A percentile compares a stretch with the other conserved stretches of the same genome.
Conservation (phyloP, 2,329 filamentous ascomycete genomes). For the Stemphylium vesicarium region DNA sequence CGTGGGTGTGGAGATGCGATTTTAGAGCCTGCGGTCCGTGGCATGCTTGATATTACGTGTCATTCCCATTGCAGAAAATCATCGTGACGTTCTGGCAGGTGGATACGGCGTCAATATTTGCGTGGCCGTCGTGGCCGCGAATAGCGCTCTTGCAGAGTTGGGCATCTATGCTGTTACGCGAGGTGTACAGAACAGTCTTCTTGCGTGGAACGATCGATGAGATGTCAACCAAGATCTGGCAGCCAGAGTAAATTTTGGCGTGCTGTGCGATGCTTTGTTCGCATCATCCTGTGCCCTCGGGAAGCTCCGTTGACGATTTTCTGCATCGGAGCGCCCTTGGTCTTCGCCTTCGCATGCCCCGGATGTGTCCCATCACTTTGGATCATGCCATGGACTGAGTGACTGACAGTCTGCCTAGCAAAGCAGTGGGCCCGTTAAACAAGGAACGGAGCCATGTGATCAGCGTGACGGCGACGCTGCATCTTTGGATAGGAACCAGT, state of each 20-base stretch:
- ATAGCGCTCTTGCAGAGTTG: neutral
- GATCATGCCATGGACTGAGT: slow-evolving; percentile 13
- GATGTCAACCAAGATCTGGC: neutral
- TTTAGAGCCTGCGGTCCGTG: slow-evolving; percentile 7
- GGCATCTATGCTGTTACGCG: neutral
- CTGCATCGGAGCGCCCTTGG: neutral
- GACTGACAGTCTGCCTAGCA: slow-evolving; percentile 14
- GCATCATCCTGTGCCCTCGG: neutral
- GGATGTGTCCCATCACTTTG: slow-evolving; percentile 9
- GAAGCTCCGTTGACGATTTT: neutral
- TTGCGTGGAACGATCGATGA: neutral
- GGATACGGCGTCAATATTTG: neutral
- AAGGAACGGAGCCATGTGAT: slow-evolving; percentile 2
- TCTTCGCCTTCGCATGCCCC: neutral
- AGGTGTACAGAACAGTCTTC: neutral
- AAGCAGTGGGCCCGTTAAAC: slow-evolving; percentile 1
- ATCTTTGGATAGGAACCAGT: slow-evolving; percentile 4
- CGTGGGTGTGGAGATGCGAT: slow-evolving; percentile 29
- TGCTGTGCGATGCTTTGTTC: neutral
- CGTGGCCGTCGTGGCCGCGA: neutral
- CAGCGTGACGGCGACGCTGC: slow-evolving; percentile 10
- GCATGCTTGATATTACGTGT: slow-evolving; percentile 11
- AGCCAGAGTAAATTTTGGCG: neutral
- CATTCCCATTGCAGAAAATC: slow-evolving; percentile 6
- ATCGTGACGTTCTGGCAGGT: slow-evolving; percentile 10